These are phyloP conservation scores for Suillus brevipes DNA, from an alignment of 768 basidiomycete species.

Conservation along the genomic window DNA sequence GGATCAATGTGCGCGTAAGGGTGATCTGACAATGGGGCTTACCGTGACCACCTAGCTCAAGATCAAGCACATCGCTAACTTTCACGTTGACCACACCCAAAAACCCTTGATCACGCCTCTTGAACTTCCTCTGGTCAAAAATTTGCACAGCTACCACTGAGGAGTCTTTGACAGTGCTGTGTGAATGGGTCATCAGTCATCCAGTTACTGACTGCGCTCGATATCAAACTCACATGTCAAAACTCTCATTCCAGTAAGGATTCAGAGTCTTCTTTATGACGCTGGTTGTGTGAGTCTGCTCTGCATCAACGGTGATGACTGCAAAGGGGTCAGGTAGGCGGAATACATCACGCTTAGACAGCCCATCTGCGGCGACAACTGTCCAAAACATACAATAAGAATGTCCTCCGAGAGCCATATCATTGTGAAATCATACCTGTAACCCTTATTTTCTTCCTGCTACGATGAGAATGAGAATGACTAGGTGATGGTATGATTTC, in stretches of 20 bases:
- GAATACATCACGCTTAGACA: conserved; percentile 94
- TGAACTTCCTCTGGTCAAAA: conserved; percentile 99
- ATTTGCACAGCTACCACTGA: conserved; percentile 98
- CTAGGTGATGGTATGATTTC: not conserved
- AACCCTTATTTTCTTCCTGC: conserved; percentile 75
- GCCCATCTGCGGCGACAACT: conserved; percentile 95
- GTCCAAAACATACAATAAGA: conserved; percentile 11
- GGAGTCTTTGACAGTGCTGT: conserved; percentile 93
- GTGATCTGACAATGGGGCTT: conserved; percentile 31
- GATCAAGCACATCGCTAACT: conserved; percentile 86
- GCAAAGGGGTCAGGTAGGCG: conserved; percentile 97
- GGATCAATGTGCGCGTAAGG: conserved; percentile 3
- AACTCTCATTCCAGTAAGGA: conserved; percentile 97
- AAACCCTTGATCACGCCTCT: conserved; percentile 97
- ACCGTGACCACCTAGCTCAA: conserved; percentile 94
- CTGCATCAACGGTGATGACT: conserved; percentile 96
- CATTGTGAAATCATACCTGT: conserved; percentile 51
- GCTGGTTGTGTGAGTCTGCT: conserved; percentile 95
- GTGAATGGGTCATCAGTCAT: conserved; percentile 7
- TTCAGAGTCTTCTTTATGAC: conserved; percentile 96
- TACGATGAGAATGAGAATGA: conserved; percentile 19
- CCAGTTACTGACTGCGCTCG: not conserved
- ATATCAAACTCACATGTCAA: conserved; percentile 76
- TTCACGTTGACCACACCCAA: conserved; percentile 95
- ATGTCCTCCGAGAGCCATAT: not conserved